Percentiles rank a stretch among this genome's conserved stretches.
Conservation (phyloP, 345 rosid genomes). For the Murraya koenigii region DNA sequence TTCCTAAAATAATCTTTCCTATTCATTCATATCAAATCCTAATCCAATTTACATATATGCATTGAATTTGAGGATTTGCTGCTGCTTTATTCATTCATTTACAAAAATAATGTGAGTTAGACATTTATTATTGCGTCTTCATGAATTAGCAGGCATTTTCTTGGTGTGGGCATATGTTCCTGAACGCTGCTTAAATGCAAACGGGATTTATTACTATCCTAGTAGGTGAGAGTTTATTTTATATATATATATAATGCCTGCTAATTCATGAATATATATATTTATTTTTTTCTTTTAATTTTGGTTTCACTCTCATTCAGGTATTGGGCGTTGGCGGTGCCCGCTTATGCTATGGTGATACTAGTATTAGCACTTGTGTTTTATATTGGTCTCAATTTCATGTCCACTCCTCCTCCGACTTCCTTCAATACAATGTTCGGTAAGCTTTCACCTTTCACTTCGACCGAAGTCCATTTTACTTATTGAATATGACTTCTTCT, state of each 20-base stretch:
- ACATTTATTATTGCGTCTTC: neutral
- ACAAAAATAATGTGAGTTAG: neutral
- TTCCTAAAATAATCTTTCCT: no score
- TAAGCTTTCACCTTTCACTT: slow-evolving; percentile 14
- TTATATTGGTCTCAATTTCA: slow-evolving; percentile 82
- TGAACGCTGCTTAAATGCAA: slow-evolving; percentile 56
- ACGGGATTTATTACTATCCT: slow-evolving; percentile 77
- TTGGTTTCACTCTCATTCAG: slow-evolving; percentile 24
- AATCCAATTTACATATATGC: no score
- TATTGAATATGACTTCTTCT: no score
- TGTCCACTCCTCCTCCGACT: slow-evolving; percentile 62
- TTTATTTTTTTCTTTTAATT: no score
- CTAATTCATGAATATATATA: no score
- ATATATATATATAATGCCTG: no score
- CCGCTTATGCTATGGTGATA: slow-evolving; percentile 62
- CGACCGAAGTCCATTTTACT: neutral
- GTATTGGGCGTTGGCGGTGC: slow-evolving; percentile 84
- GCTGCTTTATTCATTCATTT: neutral
- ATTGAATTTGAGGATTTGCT: no score
- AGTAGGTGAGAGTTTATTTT: slow-evolving; percentile 54
- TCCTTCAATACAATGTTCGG: slow-evolving; percentile 67
- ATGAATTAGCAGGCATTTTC: slow-evolving; percentile 42
- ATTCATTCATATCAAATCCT: no score
- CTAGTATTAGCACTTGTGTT: slow-evolving; percentile 46
- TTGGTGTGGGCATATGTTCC: slow-evolving; percentile 91